Base-by-base conservation (phyloP, 2,329 filamentous ascomycete species). In the Trichoderma endophyticum region DNA sequence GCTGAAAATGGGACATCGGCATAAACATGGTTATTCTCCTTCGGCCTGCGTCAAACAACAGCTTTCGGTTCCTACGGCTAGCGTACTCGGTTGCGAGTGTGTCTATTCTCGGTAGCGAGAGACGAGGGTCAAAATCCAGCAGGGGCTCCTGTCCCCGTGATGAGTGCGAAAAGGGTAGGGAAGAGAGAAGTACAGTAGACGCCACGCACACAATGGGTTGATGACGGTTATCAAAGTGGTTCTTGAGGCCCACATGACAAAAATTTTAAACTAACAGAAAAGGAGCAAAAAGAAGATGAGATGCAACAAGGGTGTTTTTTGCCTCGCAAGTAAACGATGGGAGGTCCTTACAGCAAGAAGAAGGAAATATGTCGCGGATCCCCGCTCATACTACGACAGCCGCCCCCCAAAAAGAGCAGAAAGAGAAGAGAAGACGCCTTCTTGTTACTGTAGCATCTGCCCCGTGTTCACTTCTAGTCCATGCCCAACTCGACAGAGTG, bases 401-500 rank as follows among this genome's bases (percentile, higher is more conserved):
- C 64, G 64, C 7, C 15, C 21, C 26, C 26, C 26, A 43, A 69
- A 30, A 60, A 51, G 14, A 69, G 28, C 11, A 61, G 36, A 69
- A 67, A 59, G 48, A 65, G 26, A 65, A 51, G 28, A 67, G 26
- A 65, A 54, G 28, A 67, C 32, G 24, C 24, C 26, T 59, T 61
- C 12, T 69, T 34, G 36, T 34, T 61, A 36, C 54, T 26, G 69
- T 71, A 71, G 70, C 62, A 71, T 39, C 51, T 71, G 56, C 70
- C 34, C 32, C 39, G 48, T 65, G 60, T 48, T 71, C n/a, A 24
- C 62, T 34, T 34, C 26, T 18, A 48, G 21, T 32, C 54, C 54
- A 60, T 65, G 11, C 62, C 70, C 48, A 36, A 21, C 36, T 54
- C 24, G 36, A 65, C 28, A 21, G 61, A 30, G 36, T 65, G 43